Evolutionary conservation across 768 basidiomycete genomes (phyloP).

Genomic region (Mycena haematopus): DNA sequence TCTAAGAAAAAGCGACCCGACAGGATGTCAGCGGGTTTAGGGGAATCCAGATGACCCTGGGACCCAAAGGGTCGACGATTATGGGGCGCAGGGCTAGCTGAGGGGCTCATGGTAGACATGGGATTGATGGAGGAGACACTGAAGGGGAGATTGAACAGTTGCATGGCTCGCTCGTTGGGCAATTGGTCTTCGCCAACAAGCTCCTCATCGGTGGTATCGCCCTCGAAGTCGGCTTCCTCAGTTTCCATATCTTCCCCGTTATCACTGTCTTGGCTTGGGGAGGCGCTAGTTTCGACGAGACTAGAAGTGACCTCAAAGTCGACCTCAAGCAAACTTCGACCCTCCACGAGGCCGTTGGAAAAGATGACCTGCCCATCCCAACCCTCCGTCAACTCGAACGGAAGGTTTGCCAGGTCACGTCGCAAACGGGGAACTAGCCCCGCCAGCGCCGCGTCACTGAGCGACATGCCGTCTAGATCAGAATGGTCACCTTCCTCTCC

Average conservation of each 20-base stretch:
- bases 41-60: constrained; percentile 44
- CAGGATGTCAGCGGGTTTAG: constrained; percentile 73
- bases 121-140: constrained; percentile 74
- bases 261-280: constrained; percentile 60
- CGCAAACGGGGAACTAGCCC: constrained; percentile 38
- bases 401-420: constrained; percentile 46
- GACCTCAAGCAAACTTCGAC: constrained; percentile 65
- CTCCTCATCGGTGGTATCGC: constrained; percentile 86
- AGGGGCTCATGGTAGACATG: constrained; percentile 73
- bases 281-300: constrained; percentile 55
- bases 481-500: constrained; percentile 56
- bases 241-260: constrained; percentile 50
- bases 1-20: constrained; percentile 65
- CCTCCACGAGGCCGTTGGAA: constrained; percentile 66
- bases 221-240: constrained; percentile 60
- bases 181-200: constrained; percentile 78
- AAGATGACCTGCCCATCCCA: constrained; percentile 83
- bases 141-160: constrained; percentile 69
- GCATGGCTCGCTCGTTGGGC: constrained; percentile 79
- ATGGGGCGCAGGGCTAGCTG: constrained; percentile 51
- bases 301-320: constrained; percentile 73
- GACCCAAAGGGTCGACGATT: constrained; percentile 40
- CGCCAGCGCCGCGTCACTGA: constrained; percentile 36
- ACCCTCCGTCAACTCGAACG: constrained; percentile 72
- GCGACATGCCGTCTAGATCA: constrained; percentile 45